Evolutionary conservation across 1,139 yeast genomes (phyloP), one percentile per base, ranked within the genome.

Genomic region (Debaryomyces coudertii): DNA sequence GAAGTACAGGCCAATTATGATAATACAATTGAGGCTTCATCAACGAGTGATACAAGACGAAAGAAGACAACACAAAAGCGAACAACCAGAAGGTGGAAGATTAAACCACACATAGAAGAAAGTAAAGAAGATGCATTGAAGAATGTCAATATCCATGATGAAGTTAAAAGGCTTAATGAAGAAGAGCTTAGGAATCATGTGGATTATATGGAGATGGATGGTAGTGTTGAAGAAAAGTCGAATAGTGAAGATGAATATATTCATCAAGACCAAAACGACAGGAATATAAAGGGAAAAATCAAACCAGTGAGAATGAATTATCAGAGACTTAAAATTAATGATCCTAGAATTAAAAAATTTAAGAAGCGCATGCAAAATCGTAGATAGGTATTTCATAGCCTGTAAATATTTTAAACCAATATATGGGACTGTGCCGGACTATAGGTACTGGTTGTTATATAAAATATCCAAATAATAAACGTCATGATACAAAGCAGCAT

Each of bases 81-180:
- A 57, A 78, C 83, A 3, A 83, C 90, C 0, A 70, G 85, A 52
- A 71, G 85, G 47, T 82, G 80, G 60, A 79, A 77, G 48, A 75
- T 84, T 62, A 77, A 75, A 49, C 81, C 84, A 1, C 57, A 73
- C 8, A 38, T 30, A 4, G 53, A 59, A 34, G 60, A 62, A 1
- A 66, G 60, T 2, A 52, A 41, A 2, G 56, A 60, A 2, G 76
- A 69, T 44, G 53, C 52, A 2, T 53, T 73, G 34, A 64, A 62
- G 22, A 59, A 60, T 7, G 66, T 70, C 34, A 65, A 80, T 51
- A 60, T 80, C 7, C 82, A 77, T 42, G 62, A 68, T 14, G 71
- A 66, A 46, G 64, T 79, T 23, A 60, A 61, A 36, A 58, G 61
- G 24, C 49, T 74, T 4, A 60, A 69, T 7, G 58, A 67, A 27